Percentiles rank a stretch among this genome's conserved stretches.
phyloP scores from a whole-genome alignment of 495 filamentous ascomycete genomes.

The Aspergillus biplanus region DNA sequence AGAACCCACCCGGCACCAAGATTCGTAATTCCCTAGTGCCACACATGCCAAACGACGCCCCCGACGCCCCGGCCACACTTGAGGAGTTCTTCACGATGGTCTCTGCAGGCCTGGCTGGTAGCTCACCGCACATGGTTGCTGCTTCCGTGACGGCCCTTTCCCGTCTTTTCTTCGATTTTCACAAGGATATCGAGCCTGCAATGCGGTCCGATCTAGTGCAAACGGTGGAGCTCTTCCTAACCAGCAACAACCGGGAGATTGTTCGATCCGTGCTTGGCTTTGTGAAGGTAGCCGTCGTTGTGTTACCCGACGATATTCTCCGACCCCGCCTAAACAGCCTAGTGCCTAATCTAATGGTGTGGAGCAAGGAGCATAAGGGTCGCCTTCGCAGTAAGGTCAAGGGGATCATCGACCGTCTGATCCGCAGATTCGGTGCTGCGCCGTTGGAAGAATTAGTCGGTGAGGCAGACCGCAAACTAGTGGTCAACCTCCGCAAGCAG shows the following conservation, averaged over 20 bases:
- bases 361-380: conserved; percentile 97
- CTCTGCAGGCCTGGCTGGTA: conserved; percentile 88
- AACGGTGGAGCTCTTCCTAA: conserved; percentile 92
- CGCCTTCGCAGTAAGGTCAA: conserved; percentile 96
- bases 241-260: conserved; percentile 93
- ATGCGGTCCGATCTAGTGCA: conserved; percentile 79
- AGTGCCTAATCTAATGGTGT: conserved; percentile 88
- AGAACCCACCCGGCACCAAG: conserved; percentile 62
- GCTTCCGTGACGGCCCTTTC: conserved; percentile 92
- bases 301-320: conserved; percentile 75
- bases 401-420: conserved; percentile 92
- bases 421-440: conserved; percentile 85
- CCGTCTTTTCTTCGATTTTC: conserved; percentile 88
- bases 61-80: conserved; percentile 73
- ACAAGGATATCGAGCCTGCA: conserved; percentile 55
- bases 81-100: conserved; percentile 99
- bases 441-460: conserved; percentile 70
- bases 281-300: conserved; percentile 91
- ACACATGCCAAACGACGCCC: conserved; percentile 79
- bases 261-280: conserved; percentile 92
- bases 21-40: conserved; percentile 84
- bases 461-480: conserved; percentile 84
- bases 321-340: conserved; percentile 70
- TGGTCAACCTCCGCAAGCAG: conserved; percentile 91
- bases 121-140: conserved; percentile 91